Base-by-base conservation (phyloP, 805 yeast genomes). In the Wickerhamomyces pijperi region DNA sequence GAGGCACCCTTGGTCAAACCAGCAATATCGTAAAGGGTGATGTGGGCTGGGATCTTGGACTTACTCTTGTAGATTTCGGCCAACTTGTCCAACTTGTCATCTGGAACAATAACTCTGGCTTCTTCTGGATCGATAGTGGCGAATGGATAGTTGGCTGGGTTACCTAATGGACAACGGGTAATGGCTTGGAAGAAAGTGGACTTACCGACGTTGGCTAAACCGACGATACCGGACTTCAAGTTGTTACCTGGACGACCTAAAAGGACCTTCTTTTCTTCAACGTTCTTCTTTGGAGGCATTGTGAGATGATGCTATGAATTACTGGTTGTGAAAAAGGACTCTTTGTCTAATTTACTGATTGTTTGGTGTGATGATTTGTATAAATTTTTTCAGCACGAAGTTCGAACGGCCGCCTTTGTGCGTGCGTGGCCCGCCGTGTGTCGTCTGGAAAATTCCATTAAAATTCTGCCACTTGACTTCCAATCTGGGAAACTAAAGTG, bases 51-150 rank as follows among this genome's bases (percentile, higher is more conserved):
- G 43, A 90, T 87, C 58, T 77, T 77, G 51, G 82, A 74, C 54
- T 85, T 82, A 44, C 97, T 90, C 58, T 74, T 72, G 72, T 86
- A 92, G 54, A 82, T 64, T 38, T 74, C 74, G 53, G 74, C 72
- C 39, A 92, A 72, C 45, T 70, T 73, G 54, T 90, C 94, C 55
- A 92, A 78, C 60, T 95, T 78, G 45, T 82, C 74, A 44, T 95
- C 84, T 53, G 96, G 96, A 44, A 92, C 97, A 49, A 79, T 76
- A 40, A 90, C 95, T 60, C 94, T 78, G 36, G 97, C 96, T 68
- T 90, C 96, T 67, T 92, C 97, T 39, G 98, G 97, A 52, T 90
- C 96, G 64, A 87, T 87, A 41, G 98, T 90, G 34, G 98, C 98
- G 60, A 86, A 90, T 19, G 98, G 98, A 61, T 88, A 90, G 63